Evolutionary conservation across 148 eudicot species (phyloP).

Genomic region (Nyssa sinensis): DNA sequence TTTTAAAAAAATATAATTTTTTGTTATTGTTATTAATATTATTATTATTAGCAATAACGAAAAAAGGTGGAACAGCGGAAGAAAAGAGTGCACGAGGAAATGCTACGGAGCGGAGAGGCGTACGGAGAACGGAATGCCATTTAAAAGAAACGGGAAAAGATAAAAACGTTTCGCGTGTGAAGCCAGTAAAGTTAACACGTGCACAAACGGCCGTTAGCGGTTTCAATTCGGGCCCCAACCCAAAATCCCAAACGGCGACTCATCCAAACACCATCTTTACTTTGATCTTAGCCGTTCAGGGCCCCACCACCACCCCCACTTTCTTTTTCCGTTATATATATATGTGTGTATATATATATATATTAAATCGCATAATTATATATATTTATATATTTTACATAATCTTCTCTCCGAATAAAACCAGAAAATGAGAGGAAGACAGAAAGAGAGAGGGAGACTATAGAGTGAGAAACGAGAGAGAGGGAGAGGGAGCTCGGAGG

Average conservation of each 20-base stretch:
- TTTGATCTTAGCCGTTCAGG: not conserved
- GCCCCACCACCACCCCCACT: slow-evolving; percentile 6
- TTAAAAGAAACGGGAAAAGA: not conserved
- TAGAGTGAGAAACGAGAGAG: not conserved
- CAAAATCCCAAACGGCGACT: not conserved
- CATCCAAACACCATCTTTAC: not conserved
- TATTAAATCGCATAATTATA: no score
- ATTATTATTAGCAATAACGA: no score
- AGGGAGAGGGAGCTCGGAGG: not conserved
- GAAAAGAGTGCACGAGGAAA: no score
- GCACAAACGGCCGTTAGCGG: not conserved
- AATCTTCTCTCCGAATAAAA: not conserved
- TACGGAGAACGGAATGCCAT: not conserved
- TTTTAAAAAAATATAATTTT: no score
- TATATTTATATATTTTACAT: not conserved
- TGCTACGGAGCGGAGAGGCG: not conserved
- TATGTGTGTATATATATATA: no score
- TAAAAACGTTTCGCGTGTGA: not conserved
- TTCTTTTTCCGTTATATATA: not conserved
- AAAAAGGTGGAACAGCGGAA: no score
- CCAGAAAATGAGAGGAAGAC: slow-evolving; percentile 2
- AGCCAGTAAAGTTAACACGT: slow-evolving; percentile 2
- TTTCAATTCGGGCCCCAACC: not conserved
- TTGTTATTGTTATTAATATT: no score
- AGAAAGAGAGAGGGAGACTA: slow-evolving; percentile 3